These are phyloP conservation scores for Sorghum bicolor DNA, from an alignment of 176 grass and related monocot species.

Conservation along the genomic window DNA sequence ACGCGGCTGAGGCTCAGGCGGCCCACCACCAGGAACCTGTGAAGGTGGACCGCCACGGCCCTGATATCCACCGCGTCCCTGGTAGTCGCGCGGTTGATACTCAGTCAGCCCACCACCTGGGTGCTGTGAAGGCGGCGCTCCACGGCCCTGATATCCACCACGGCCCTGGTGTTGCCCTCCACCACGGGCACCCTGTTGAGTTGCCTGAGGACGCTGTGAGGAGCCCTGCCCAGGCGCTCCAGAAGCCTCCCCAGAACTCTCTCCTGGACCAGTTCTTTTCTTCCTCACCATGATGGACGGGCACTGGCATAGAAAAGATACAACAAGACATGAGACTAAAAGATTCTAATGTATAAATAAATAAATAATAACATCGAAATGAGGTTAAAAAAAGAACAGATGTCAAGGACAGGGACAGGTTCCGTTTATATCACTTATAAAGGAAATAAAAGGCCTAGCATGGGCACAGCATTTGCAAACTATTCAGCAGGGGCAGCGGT, in stretches of 20 bases:
- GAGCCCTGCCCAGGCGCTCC: conserved; percentile 38
- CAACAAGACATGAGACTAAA: background rate
- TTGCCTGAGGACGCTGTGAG: conserved; percentile 46
- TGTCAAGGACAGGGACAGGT: background rate
- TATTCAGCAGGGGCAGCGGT: no score
- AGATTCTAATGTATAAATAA: background rate
- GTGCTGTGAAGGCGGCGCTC: background rate
- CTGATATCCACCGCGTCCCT: conserved; percentile 48
- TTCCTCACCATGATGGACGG: conserved; percentile 71
- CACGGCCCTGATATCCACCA: conserved; percentile 36
- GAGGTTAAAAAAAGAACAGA: background rate
- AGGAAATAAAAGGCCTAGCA: background rate
- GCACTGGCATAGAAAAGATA: conserved; percentile 17
- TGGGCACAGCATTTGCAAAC: background rate
- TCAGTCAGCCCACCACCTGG: conserved; percentile 40
- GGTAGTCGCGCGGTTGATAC: conserved; percentile 52
- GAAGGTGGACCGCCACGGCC: background rate
- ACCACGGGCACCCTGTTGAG: conserved; percentile 49
- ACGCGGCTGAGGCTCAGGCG: conserved; percentile 40
- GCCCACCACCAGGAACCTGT: conserved; percentile 24
- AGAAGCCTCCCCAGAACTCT: conserved; percentile 42
- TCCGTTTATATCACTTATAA: background rate
- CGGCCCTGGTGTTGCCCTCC: conserved; percentile 47
- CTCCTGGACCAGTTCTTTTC: conserved; percentile 62
- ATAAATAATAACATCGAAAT: background rate